These are phyloP conservation scores for Lipomyces yamanashiensis DNA, from an alignment of 805 yeast genomes.

Conservation along the genomic window DNA sequence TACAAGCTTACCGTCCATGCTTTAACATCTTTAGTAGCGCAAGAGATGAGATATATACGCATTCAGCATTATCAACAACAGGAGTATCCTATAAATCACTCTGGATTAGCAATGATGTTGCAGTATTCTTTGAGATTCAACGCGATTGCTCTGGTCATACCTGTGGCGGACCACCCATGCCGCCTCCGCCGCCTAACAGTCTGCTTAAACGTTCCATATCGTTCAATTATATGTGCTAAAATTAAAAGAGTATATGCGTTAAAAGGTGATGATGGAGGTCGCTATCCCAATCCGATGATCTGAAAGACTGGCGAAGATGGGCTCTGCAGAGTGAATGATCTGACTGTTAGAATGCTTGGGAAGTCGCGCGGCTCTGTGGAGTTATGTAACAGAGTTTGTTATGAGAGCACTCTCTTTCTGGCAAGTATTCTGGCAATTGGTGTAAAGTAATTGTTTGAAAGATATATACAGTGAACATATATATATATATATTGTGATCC, in stretches of 20 bases:
- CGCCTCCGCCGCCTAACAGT: constrained; percentile 31
- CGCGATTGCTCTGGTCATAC: neutral
- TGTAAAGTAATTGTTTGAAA: too few relatives aligned
- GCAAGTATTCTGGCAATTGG: neutral
- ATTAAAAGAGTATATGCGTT: neutral
- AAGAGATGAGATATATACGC: constrained; percentile 92
- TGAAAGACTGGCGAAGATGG: neutral
- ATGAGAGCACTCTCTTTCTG: neutral
- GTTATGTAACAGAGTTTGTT: constrained; percentile 1
- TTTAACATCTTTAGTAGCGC: constrained; percentile 95
- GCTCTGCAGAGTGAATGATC: neutral
- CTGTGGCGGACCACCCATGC: constrained; percentile 17
- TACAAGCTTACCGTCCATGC: constrained; percentile 68
- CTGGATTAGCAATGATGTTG: neutral
- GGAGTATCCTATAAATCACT: constrained; percentile 30
- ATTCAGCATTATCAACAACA: constrained; percentile 80
- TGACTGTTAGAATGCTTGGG: constrained; percentile 12
- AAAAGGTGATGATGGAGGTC: neutral
- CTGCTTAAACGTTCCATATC: constrained; percentile 34
- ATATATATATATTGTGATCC: too few relatives aligned
- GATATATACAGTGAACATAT: neutral
- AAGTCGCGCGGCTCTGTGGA: constrained; percentile 11
- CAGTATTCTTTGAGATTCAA: too few relatives aligned
- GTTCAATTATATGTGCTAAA: neutral
- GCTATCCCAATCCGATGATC: neutral